These are phyloP conservation scores for Rhodosporidiobolus odoratus DNA, from an alignment of 768 basidiomycete genomes.

Conservation along the genomic window DNA sequence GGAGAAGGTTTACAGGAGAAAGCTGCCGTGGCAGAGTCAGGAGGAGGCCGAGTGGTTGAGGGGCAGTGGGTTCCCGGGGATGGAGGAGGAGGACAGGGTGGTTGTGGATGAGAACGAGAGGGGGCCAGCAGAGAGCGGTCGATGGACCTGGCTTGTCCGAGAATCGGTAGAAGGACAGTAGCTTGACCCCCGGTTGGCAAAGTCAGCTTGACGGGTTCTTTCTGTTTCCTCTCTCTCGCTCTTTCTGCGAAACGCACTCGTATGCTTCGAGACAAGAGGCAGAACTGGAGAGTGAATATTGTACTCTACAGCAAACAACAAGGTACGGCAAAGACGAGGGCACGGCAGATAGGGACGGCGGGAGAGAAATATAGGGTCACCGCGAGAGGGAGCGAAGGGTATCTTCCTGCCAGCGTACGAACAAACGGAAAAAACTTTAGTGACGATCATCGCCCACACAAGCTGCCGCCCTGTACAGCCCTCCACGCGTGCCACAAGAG, in stretches of 20 bases:
- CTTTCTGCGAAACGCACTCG: no score
- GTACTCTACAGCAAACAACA: neutral
- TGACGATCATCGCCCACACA: no score
- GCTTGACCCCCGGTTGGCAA: no score
- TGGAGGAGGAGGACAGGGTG: neutral
- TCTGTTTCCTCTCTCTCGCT: no score
- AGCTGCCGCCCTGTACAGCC: no score
- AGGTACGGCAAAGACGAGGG: neutral
- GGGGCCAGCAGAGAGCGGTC: neutral
- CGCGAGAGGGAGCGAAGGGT: constrained; percentile 12
- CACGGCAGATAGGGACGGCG: neutral
- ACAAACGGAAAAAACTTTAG: neutral
- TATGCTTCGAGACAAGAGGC: no score
- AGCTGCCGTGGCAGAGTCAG: constrained; percentile 4
- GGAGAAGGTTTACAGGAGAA: neutral
- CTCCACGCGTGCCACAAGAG: no score
- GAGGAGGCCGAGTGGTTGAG: constrained; percentile 18
- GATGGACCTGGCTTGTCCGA: neutral
- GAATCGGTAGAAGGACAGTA: no score
- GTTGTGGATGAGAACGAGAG: neutral
- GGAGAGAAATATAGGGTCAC: neutral
- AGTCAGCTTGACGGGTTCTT: no score
- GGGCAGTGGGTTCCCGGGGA: constrained; percentile 13
- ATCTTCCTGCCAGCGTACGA: constrained; percentile 16
- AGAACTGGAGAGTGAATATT: no score